These are phyloP conservation scores for Fusarium newnesense DNA, from an alignment of 2,329 filamentous ascomycete species.

Conservation along the genomic window DNA sequence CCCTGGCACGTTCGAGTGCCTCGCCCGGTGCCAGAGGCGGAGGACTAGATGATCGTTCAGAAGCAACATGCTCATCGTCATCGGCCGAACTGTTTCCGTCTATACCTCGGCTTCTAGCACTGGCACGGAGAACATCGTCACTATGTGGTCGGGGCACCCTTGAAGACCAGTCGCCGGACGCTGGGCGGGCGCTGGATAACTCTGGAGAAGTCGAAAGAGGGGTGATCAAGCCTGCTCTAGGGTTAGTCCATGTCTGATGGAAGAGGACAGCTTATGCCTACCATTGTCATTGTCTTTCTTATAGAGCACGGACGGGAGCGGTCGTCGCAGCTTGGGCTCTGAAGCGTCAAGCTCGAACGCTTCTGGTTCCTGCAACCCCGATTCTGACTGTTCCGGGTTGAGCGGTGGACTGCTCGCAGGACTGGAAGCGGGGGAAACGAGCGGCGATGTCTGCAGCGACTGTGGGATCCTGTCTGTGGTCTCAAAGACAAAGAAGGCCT, in stretches of 20 bases:
- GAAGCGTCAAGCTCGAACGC: constrained; percentile 71
- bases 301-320: constrained; percentile 56
- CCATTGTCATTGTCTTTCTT: constrained; percentile 45
- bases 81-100: constrained; percentile 52
- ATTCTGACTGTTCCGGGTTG: constrained; percentile 47
- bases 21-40: constrained; percentile 77
- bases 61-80: constrained; percentile 51
- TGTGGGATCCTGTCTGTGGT: constrained; percentile 92
- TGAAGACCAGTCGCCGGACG: constrained; percentile 63
- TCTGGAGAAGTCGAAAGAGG: constrained; percentile 66
- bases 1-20: constrained; percentile 83
- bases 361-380: constrained; percentile 73
- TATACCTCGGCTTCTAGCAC: constrained; percentile 52
- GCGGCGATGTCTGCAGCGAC: constrained; percentile 90
- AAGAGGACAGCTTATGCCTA: constrained; percentile 27
- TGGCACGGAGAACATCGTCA: constrained; percentile 63
- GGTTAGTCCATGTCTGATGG: constrained; percentile 4
- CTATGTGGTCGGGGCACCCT: constrained; percentile 59
- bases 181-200: constrained; percentile 56
- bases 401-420: constrained; percentile 87
- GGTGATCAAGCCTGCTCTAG: constrained; percentile 56
- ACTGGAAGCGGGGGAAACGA: constrained; percentile 89
- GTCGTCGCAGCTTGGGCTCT: constrained; percentile 52
- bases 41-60: constrained; percentile 78
- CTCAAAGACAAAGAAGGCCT: constrained; percentile 99